Evolutionary conservation across 352 stramenopile genomes (phyloP).

Genomic region (Globisporangium solare): DNA sequence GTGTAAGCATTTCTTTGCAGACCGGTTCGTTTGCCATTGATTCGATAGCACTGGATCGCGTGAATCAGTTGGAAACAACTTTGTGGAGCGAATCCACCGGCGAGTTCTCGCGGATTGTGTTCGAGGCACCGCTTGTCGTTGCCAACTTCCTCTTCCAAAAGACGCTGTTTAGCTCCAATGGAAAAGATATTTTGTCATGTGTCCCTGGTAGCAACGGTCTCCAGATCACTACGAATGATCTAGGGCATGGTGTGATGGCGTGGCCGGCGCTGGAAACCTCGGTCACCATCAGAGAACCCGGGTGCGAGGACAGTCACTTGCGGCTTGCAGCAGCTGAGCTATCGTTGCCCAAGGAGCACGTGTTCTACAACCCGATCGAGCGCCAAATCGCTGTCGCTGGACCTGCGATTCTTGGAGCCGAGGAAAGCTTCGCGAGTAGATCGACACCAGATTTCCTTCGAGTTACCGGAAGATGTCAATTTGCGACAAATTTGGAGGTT

Average conservation of each 20-base stretch:
- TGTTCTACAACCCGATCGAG: conserved; percentile 2
- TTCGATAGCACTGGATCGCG: background rate
- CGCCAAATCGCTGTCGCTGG: conserved; percentile 6
- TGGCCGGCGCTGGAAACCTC: conserved; percentile 9
- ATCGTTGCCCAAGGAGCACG: background rate
- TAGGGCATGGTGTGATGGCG: conserved; percentile 1
- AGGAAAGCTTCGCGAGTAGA: background rate
- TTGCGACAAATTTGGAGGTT: conserved; percentile 13
- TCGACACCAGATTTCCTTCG: background rate
- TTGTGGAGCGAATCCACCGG: background rate
- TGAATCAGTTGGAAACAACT: background rate
- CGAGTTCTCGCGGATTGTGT: conserved; percentile 11
- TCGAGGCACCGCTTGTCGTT: conserved; percentile 14
- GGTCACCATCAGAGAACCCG: conserved; percentile 3
- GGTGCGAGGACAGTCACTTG: background rate
- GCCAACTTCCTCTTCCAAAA: conserved; percentile 12
- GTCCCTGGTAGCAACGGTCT: background rate
- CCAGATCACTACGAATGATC: conserved; percentile 8
- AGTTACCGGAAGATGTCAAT: conserved; percentile 9
- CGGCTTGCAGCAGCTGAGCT: background rate
- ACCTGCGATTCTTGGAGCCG: background rate
- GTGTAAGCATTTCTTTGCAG: conserved; percentile 7
- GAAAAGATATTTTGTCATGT: background rate
- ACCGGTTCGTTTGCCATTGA: conserved; percentile 5
- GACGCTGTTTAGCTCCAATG: conserved; percentile 7